Evolutionary conservation across 257 asterid species (phyloP).

Genomic region (Przewalskia tangutica): DNA sequence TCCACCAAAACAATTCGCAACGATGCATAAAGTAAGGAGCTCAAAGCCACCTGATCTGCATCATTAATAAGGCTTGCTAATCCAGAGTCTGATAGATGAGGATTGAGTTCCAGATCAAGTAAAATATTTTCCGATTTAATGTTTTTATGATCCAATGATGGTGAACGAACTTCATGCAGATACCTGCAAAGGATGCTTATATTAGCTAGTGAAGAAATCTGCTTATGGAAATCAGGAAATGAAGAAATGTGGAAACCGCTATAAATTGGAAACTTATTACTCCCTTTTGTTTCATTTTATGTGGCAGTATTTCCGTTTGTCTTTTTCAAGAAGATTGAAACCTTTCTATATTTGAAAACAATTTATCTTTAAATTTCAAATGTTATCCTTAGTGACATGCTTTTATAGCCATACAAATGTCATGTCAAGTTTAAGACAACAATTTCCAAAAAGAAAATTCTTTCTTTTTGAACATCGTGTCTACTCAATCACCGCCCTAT

Average conservation of each 20-base stretch:
- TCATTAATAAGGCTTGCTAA: conserved; percentile 61
- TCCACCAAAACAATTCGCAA: background rate
- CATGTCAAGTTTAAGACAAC: background rate
- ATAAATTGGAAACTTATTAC: background rate
- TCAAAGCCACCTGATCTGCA: conserved; percentile 58
- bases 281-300: background rate
- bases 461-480: background rate
- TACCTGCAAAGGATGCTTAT: conserved; percentile 42
- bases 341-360: background rate
- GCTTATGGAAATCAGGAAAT: background rate
- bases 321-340: background rate
- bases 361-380: background rate
- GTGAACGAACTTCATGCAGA: conserved; percentile 91
- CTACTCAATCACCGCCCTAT: background rate
- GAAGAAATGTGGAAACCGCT: background rate
- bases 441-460: background rate
- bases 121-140: conserved; percentile 80
- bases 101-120: conserved; percentile 84
- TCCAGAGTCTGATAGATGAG: conserved; percentile 91
- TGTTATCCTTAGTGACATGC: background rate
- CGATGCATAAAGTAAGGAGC: background rate
- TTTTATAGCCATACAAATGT: background rate
- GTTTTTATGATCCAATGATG: conserved; percentile 75
- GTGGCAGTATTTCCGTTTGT: background rate
- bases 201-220: conserved; percentile 9